These are phyloP conservation scores for Penicillium coprophilum DNA, from an alignment of 495 filamentous ascomycete genomes.

Conservation along the genomic window DNA sequence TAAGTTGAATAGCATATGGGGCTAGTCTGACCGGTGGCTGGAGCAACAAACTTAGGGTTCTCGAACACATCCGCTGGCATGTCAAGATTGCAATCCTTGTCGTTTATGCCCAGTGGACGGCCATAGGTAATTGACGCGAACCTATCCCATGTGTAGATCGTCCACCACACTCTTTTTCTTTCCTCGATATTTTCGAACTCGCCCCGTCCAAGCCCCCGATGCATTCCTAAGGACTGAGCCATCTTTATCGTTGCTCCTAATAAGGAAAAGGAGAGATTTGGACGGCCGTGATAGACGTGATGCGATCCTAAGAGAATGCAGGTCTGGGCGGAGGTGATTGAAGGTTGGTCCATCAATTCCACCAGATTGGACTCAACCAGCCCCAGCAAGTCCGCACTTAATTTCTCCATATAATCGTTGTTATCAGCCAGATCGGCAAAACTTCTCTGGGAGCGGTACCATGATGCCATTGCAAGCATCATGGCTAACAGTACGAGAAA, in stretches of 20 bases:
- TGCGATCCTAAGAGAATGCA: conserved; percentile 37
- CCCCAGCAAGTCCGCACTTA: conserved; percentile 20
- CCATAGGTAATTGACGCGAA: conserved; percentile 40
- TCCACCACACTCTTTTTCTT: conserved; percentile 39
- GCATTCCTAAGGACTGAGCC: conserved; percentile 35
- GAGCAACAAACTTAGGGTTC: conserved; percentile 22
- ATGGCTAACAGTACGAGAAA: conserved; percentile 31
- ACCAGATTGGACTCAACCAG: conserved; percentile 27
- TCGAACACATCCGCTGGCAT: conserved; percentile 33
- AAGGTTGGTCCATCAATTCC: conserved; percentile 37
- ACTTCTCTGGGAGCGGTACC: conserved; percentile 32
- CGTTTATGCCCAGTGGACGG: conserved; percentile 35
- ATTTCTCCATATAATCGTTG: conserved; percentile 16
- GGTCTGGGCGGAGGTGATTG: conserved; percentile 29
- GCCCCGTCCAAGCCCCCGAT: conserved; percentile 24
- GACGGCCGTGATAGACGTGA: conserved; percentile 37
- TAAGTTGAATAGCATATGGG: conserved; percentile 35
- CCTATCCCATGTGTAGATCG: conserved; percentile 40
- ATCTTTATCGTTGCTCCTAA: conserved; percentile 38
- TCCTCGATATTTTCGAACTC: conserved; percentile 31
- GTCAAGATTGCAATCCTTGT: conserved; percentile 36
- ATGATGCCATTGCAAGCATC: conserved; percentile 33
- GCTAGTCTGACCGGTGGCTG: background rate
- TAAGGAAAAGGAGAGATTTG: conserved; percentile 35
- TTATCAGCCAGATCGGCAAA: background rate